phyloP scores from a whole-genome alignment of 768 basidiomycete species.

The Russula vinacea region DNA sequence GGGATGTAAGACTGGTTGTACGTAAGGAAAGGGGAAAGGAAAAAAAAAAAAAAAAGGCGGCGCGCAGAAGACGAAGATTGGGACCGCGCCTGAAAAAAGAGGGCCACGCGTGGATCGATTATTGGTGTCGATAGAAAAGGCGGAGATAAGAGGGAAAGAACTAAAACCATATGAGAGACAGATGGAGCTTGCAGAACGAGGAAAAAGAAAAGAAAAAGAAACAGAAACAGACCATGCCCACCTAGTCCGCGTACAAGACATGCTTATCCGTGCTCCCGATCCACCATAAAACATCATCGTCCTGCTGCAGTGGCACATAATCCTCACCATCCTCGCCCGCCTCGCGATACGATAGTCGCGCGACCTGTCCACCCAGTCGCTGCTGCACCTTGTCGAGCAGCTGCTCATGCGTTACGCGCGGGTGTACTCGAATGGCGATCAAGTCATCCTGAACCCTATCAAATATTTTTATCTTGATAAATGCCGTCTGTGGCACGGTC shows the following conservation, averaged over 20 bases:
- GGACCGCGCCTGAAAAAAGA: slow-evolving; percentile 1
- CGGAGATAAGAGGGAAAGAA: neutral
- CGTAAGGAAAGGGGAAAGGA: neutral
- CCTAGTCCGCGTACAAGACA: slow-evolving; percentile 73
- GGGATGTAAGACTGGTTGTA: slow-evolving; percentile 21
- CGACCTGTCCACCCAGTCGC: slow-evolving; percentile 74
- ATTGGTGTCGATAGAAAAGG: slow-evolving; percentile 13
- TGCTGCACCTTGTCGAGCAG: slow-evolving; percentile 90
- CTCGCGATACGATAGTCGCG: slow-evolving; percentile 69
- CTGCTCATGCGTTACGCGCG: slow-evolving; percentile 78
- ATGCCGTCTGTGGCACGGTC: slow-evolving; percentile 76
- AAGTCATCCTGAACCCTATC: slow-evolving; percentile 90
- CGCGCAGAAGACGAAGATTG: slow-evolving; percentile 15
- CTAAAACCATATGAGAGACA: slow-evolving; percentile 17
- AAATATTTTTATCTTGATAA: slow-evolving; percentile 98
- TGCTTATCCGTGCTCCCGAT: slow-evolving; percentile 77
- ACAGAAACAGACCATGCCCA: neutral
- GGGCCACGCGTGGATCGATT: slow-evolving; percentile 5
- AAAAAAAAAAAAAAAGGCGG: neutral
- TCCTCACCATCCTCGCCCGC: slow-evolving; percentile 61
- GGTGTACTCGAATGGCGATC: slow-evolving; percentile 95
- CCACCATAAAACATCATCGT: slow-evolving; percentile 68
- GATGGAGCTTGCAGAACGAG: slow-evolving; percentile 9
- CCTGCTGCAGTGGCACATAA: slow-evolving; percentile 59
- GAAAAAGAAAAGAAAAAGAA: neutral